phyloP scores from a whole-genome alignment of 2,329 filamentous ascomycete species.

The Colletotrichum abscissum region DNA sequence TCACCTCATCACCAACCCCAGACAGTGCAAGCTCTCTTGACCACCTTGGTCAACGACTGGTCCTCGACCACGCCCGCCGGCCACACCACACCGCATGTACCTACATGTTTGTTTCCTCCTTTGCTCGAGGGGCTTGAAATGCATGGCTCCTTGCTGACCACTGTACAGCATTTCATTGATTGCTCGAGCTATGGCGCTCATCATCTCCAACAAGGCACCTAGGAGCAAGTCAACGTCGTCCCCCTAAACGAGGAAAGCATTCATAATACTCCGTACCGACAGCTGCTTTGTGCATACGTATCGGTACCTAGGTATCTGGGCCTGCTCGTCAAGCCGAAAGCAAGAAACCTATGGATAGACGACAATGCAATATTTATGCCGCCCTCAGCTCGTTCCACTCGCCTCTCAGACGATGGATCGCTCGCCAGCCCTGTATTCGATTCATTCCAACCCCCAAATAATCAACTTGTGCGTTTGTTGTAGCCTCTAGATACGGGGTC shows the following conservation, averaged over 20 bases:
- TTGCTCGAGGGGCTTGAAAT: not conserved
- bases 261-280: not conserved
- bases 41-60: not conserved
- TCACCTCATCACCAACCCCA: not conserved
- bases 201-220: not conserved
- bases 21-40: constrained; percentile 14
- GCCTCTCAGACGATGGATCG: constrained; percentile 1
- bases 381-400: constrained; percentile 11
- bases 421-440: not conserved
- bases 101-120: constrained; percentile 30
- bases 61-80: not conserved
- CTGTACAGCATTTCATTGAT: not conserved
- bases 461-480: not conserved
- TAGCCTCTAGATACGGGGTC: constrained; percentile 4
- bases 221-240: not conserved
- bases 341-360: not conserved
- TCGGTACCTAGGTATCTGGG: not conserved
- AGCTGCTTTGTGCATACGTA: constrained; percentile 3
- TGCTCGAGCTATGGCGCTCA: not conserved
- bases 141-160: not conserved
- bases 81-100: not conserved
- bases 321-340: constrained; percentile 13
- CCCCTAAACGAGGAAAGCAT: not conserved
- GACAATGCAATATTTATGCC: constrained; percentile 8
- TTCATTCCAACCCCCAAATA: not conserved